Percentiles rank a stretch among this genome's conserved stretches.
phyloP scores from a whole-genome alignment of 108 stramenopile genomes.

The Cyclostephanos invisitatus region DNA sequence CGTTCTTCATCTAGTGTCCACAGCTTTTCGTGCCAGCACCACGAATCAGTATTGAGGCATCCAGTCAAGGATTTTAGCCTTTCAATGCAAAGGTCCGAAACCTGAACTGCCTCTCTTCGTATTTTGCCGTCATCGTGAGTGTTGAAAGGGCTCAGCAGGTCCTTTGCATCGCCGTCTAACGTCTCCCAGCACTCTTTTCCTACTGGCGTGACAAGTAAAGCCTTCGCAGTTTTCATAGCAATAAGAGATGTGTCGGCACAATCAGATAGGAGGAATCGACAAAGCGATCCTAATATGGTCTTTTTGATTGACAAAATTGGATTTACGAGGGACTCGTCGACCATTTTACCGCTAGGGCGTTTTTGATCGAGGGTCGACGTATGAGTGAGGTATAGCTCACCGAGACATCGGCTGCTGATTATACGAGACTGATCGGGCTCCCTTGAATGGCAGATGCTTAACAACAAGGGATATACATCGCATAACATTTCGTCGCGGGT shows the following conservation, averaged over 20 bases:
- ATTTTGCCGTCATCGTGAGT: slow-evolving; percentile 17
- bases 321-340: slow-evolving; percentile 9
- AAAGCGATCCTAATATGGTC: slow-evolving; percentile 28
- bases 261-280: slow-evolving; percentile 47
- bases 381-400: slow-evolving; percentile 28
- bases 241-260: slow-evolving; percentile 47
- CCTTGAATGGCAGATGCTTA: slow-evolving; percentile 32
- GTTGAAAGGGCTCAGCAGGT: slow-evolving; percentile 31
- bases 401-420: slow-evolving; percentile 56
- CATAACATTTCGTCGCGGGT: background rate
- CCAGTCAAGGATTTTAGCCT: slow-evolving; percentile 23
- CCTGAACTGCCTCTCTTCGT: slow-evolving; percentile 22
- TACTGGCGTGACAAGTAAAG: slow-evolving; percentile 44
- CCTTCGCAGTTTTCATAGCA: slow-evolving; percentile 59
- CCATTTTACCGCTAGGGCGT: background rate
- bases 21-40: slow-evolving; percentile 72
- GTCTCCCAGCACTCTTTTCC: slow-evolving; percentile 47
- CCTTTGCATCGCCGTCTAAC: slow-evolving; percentile 29
- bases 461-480: slow-evolving; percentile 11
- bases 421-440: slow-evolving; percentile 46
- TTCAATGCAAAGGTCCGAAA: slow-evolving; percentile 33
- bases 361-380: slow-evolving; percentile 1
- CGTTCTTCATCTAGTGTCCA: slow-evolving; percentile 46
- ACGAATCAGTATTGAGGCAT: slow-evolving; percentile 21
- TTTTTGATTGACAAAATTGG: slow-evolving; percentile 42